Conservation (phyloP, 441 rosid genomes). For the Bocquillonia castaneifolia region DNA sequence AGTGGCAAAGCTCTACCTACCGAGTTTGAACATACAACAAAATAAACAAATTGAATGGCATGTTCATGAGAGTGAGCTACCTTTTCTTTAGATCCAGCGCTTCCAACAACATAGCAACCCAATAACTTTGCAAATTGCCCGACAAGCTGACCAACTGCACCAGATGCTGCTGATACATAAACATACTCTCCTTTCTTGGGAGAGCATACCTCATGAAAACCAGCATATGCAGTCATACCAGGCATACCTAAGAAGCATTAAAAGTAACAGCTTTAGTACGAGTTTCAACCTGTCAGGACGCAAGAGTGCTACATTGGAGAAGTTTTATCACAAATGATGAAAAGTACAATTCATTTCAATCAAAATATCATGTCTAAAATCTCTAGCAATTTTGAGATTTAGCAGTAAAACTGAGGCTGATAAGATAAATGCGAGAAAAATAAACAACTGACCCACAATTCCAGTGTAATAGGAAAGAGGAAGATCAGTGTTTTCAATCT, state of each 20-base stretch:
- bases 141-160: conserved; percentile 86
- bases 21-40: not conserved
- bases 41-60: not conserved
- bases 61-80: conserved; percentile 20
- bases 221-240: conserved; percentile 75
- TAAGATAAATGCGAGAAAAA: not conserved
- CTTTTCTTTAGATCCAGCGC: conserved; percentile 70
- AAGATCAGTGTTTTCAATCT: conserved; percentile 45
- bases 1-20: too few relatives aligned
- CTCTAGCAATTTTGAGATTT: not conserved
- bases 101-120: conserved; percentile 85
- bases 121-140: conserved; percentile 81
- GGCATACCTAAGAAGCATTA: conserved; percentile 57
- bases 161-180: conserved; percentile 78
- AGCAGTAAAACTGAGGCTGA: not conserved
- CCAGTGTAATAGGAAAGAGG: conserved; percentile 82
- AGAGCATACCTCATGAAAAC: conserved; percentile 64
- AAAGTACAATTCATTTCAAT: not conserved
- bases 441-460: conserved; percentile 53
- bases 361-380: not conserved
- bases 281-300: not conserved
- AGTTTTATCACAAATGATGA: too few relatives aligned
- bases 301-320: too few relatives aligned
- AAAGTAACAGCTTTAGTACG: not conserved
- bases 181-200: conserved; percentile 67